Conservation (phyloP, 441 rosid species). For the Lagerstroemia fauriei region DNA sequence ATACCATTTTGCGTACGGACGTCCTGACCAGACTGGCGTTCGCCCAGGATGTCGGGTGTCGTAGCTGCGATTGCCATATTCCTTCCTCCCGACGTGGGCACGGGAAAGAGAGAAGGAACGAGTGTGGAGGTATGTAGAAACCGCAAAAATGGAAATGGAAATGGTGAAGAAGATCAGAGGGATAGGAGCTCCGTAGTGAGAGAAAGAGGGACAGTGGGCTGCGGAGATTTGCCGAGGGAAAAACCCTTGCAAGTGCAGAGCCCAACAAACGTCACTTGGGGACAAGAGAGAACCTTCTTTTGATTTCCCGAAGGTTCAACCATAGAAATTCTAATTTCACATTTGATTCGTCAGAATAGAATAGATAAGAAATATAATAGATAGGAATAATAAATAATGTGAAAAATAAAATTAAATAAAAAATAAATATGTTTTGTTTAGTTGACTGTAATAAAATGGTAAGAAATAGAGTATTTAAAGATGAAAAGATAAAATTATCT, state of each 20-base stretch:
- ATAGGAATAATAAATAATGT: too few species aligned
- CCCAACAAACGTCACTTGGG: not conserved
- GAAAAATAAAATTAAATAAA: too few species aligned
- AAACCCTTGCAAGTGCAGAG: not conserved
- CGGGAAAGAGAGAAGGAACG: not conserved
- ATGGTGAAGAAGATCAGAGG: not conserved
- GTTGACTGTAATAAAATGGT: too few species aligned
- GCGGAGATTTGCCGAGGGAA: not conserved
- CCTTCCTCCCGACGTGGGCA: not conserved
- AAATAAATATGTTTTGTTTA: too few species aligned
- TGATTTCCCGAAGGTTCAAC: not conserved
- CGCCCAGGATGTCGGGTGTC: slow-evolving; percentile 84
- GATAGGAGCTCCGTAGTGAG: not conserved
- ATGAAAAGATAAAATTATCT: too few species aligned
- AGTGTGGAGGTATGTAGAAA: not conserved
- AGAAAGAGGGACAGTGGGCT: not conserved
- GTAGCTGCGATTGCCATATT: slow-evolving; percentile 59
- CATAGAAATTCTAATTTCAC: too few species aligned
- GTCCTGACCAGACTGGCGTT: slow-evolving; percentile 89
- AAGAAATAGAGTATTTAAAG: too few species aligned
- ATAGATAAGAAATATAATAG: too few species aligned
- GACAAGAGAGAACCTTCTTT: not conserved
- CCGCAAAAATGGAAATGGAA: not conserved
- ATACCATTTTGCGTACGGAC: slow-evolving; percentile 95
- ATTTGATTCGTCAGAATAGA: too few species aligned